Evolutionary conservation across 2,329 filamentous ascomycete species (phyloP), one percentile per base, ranked within the genome.

Genomic region (Diaporthe sp.): DNA sequence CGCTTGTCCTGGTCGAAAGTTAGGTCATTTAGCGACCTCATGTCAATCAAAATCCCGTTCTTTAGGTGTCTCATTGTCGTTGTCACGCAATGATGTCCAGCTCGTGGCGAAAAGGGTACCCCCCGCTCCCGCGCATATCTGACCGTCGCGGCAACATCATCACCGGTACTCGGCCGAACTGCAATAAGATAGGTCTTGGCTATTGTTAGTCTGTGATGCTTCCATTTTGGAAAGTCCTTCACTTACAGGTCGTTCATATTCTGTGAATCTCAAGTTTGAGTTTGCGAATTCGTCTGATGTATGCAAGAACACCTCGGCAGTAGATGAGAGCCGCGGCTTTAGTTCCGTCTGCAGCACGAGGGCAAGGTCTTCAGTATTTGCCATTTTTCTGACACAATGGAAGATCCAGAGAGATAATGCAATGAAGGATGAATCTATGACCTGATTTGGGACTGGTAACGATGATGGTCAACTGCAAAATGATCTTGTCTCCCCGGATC

Each of bases 191-290:
- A 72, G 4, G 70, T 39, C 70, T 72, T 8, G 34, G 22, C 42
- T 1, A n/a, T 3, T 12, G 12, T 58, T 22, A 71, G 68, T 28
- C 2, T 5, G 2, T 25, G 0, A 4, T 31, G 4, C 20, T 42
- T 51, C 22, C 2, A 28, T 5, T 20, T 55, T 10, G 31, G 2
- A 9, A 22, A 13, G 0, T 2, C 1, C 1, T 10, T 2, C 1
- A 72, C 70, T 72, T 22, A 72, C 70, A 4, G 70, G 70, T 5
- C 70, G 70, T 39, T 61, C 70, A 20, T 72, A 72, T n/a, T 72
- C 42, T 6, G 70, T 72, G 28, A 72, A 72, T 2, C 70, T 37
- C 53, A 72, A 37, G 12, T 72, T 61, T 3, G 55, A 72, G 28
- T 20, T 9, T 7, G 0, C 42, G 10, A 72, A 72, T 2, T 61